These are phyloP conservation scores for Colletotrichum sp. DNA, from an alignment of 2,329 filamentous ascomycete genomes.

Conservation along the genomic window DNA sequence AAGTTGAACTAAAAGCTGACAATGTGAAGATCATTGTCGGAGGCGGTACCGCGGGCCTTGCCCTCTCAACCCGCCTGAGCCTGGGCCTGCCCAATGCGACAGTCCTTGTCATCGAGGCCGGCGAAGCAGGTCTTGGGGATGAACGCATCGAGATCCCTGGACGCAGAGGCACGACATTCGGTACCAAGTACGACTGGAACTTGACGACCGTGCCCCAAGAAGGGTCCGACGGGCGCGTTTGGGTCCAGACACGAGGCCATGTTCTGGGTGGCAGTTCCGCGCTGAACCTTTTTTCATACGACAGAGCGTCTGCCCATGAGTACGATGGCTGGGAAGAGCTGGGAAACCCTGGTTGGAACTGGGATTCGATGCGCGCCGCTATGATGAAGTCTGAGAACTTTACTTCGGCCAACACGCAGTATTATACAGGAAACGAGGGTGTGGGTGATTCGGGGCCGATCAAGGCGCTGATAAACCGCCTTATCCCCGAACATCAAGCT, in stretches of 20 bases:
- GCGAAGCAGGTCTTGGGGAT: constrained; percentile 24
- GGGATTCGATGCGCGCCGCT: constrained; percentile 36
- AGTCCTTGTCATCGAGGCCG: constrained; percentile 35
- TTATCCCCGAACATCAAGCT: constrained; percentile 45
- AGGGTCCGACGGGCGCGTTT: constrained; percentile 38
- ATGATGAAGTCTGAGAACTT: constrained; percentile 33
- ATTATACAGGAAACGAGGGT: constrained; percentile 14
- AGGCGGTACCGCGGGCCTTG: constrained; percentile 12
- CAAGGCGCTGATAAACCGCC: constrained; percentile 40
- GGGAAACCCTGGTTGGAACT: constrained; percentile 39
- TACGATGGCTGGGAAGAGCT: constrained; percentile 37
- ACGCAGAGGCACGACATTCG: constrained; percentile 25
- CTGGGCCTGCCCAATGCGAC: constrained; percentile 20
- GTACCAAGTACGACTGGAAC: constrained; percentile 36
- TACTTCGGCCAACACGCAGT: constrained; percentile 21
- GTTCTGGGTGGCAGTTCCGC: constrained; percentile 50
- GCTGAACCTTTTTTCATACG: constrained; percentile 45
- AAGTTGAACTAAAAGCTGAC: background rate
- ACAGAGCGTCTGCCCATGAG: constrained; percentile 32
- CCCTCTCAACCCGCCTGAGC: constrained; percentile 23
- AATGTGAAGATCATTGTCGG: constrained; percentile 19
- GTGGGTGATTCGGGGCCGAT: constrained; percentile 27
- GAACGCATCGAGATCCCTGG: constrained; percentile 30
- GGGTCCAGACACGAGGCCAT: constrained; percentile 45
- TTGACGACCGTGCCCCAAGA: constrained; percentile 44